Percentiles rank a stretch among this genome's conserved stretches.
Evolutionary conservation across 2,329 filamentous ascomycete genomes (phyloP).

Genomic region (Trichophyton equinum): DNA sequence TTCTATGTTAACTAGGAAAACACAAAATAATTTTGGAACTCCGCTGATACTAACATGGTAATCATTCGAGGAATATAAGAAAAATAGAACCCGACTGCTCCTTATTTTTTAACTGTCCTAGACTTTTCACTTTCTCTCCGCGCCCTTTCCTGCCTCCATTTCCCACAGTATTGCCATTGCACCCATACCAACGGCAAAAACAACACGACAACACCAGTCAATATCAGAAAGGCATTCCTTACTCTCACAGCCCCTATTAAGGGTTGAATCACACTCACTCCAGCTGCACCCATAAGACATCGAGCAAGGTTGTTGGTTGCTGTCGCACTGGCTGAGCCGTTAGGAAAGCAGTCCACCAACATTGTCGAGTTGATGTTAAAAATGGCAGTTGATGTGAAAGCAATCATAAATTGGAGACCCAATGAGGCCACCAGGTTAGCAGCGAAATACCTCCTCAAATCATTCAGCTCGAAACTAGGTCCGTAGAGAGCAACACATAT

Average conservation of each 20-base stretch:
- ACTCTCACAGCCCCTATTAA: conserved; percentile 19
- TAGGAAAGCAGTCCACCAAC: conserved; percentile 42
- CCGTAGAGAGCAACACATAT: conserved; percentile 34
- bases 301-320: conserved; percentile 43
- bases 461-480: conserved; percentile 1
- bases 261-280: conserved; percentile 33
- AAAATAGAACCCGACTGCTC: not conserved
- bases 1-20: not conserved
- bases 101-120: not conserved
- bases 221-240: not conserved
- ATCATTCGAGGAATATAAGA: not conserved
- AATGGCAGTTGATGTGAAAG: conserved; percentile 41
- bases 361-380: conserved; percentile 40
- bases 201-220: not conserved
- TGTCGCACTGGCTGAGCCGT: conserved; percentile 39
- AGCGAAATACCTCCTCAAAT: conserved; percentile 29
- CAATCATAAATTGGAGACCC: conserved; percentile 38
- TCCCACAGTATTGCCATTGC: not conserved
- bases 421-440: conserved; percentile 38
- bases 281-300: conserved; percentile 42
- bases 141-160: not conserved
- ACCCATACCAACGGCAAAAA: not conserved
- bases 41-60: not conserved
- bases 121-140: not conserved
- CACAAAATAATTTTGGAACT: not conserved